Conservation (phyloP, 2,329 filamentous ascomycete genomes). For the Neoscytalidium dimidiatum region DNA sequence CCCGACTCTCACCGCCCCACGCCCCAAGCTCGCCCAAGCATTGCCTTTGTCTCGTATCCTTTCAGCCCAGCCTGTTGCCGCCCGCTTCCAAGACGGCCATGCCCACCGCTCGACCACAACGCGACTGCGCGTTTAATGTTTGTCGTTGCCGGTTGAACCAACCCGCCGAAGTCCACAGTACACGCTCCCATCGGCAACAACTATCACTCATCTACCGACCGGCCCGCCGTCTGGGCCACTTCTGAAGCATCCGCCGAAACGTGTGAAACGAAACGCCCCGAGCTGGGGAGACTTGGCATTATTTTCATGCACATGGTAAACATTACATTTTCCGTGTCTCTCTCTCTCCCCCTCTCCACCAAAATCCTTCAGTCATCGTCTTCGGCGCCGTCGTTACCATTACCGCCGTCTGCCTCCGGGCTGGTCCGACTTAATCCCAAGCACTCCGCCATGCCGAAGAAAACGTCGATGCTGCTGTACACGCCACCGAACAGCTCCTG, state of each 20-base stretch:
- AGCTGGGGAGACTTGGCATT: not conserved
- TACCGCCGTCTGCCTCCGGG: not conserved
- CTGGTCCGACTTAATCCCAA: constrained; percentile 36
- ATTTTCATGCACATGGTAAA: not conserved
- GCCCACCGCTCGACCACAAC: not conserved
- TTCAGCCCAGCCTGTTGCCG: not conserved
- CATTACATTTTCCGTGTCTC: not conserved
- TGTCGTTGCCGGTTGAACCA: not conserved
- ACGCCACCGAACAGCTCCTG: constrained; percentile 73
- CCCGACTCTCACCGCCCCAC: not conserved
- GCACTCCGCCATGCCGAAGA: constrained; percentile 72
- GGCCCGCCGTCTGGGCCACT: not conserved
- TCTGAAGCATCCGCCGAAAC: not conserved
- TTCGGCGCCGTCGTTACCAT: not conserved
- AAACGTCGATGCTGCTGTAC: constrained; percentile 71
- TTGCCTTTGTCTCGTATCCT: not conserved
- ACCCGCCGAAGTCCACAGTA: not conserved
- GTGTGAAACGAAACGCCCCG: not conserved
- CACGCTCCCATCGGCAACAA: not conserved
- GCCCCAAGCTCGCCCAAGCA: too few relatives aligned
- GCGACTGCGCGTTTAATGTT: not conserved
- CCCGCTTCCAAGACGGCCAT: not conserved
- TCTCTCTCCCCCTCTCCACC: not conserved
- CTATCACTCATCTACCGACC: not conserved
- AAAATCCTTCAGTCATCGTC: not conserved